Conservation (phyloP, 1,284 basidiomycete genomes). For the Amylostereum areolatum region DNA sequence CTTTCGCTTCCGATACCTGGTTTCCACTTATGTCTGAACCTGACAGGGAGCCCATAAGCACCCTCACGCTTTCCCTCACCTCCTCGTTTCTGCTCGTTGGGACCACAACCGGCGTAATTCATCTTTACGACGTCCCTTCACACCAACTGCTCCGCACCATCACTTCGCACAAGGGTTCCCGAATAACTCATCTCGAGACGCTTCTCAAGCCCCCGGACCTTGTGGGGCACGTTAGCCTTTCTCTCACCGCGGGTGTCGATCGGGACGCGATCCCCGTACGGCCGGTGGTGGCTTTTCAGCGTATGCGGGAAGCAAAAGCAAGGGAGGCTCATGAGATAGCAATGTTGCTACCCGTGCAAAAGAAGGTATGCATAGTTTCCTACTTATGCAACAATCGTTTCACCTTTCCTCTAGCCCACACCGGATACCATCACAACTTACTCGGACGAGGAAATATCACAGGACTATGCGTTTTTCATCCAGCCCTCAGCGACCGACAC, state of each 20-base stretch:
- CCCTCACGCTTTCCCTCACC: slow-evolving; percentile 71
- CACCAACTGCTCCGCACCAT: slow-evolving; percentile 85
- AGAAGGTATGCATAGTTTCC: slow-evolving; percentile 26
- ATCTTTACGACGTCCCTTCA: slow-evolving; percentile 83
- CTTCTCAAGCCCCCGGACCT: slow-evolving; percentile 83
- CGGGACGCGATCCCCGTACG: slow-evolving; percentile 54
- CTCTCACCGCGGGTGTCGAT: slow-evolving; percentile 38
- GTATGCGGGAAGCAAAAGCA: slow-evolving; percentile 59
- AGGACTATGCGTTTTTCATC: slow-evolving; percentile 57
- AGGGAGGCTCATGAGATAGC: slow-evolving; percentile 64
- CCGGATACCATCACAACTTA: slow-evolving; percentile 26
- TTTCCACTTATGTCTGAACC: slow-evolving; percentile 5
- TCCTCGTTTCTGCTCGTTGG: slow-evolving; percentile 72
- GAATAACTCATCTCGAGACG: slow-evolving; percentile 71
- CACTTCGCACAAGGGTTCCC: slow-evolving; percentile 61
- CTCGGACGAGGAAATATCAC: slow-evolving; percentile 45
- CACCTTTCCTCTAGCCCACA: slow-evolving; percentile 4
- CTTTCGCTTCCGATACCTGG: slow-evolving; percentile 2
- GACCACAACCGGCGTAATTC: slow-evolving; percentile 68
- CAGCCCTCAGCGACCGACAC: slow-evolving; percentile 29
- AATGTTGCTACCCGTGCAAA: slow-evolving; percentile 47
- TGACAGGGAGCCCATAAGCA: slow-evolving; percentile 57
- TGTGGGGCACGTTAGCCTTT: slow-evolving; percentile 64
- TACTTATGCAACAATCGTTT: slow-evolving; percentile 1
- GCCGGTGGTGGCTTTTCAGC: slow-evolving; percentile 62